phyloP scores from a whole-genome alignment of 2,329 filamentous ascomycete genomes.

The Ophiostoma angusticollis region DNA sequence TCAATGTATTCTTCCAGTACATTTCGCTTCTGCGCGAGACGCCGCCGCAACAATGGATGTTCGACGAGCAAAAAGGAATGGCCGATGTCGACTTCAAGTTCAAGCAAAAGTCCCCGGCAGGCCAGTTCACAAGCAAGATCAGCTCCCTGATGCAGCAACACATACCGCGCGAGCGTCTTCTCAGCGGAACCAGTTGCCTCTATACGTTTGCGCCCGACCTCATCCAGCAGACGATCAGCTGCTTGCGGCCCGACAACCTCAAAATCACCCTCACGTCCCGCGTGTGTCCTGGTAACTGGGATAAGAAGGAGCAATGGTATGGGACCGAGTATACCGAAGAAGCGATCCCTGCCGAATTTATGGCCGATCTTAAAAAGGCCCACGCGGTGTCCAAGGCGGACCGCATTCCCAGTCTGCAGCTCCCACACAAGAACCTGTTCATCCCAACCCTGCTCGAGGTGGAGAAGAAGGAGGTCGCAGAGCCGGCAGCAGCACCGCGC shows the following conservation, averaged over 20 bases:
- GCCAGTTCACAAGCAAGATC: conserved; percentile 73
- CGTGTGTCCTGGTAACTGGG: conserved; percentile 71
- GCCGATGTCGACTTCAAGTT: conserved; percentile 92
- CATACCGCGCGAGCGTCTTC: conserved; percentile 70
- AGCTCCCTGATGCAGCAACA: conserved; percentile 87
- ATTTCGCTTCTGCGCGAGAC: conserved; percentile 71
- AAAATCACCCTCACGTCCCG: conserved; percentile 72
- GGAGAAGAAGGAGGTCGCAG: conserved; percentile 79
- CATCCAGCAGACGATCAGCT: conserved; percentile 61
- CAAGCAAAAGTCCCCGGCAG: conserved; percentile 82
- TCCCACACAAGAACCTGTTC: conserved; percentile 91
- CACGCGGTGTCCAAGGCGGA: conserved; percentile 41
- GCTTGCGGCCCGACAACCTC: conserved; percentile 78
- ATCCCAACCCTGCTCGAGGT: conserved; percentile 88
- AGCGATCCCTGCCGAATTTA: conserved; percentile 62
- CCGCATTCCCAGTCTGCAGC: conserved; percentile 59
- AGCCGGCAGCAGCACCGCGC: conserved; percentile 60
- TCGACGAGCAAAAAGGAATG: conserved; percentile 80
- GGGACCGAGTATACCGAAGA: conserved; percentile 85
- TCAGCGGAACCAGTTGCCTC: conserved; percentile 67
- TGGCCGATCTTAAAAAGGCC: conserved; percentile 56
- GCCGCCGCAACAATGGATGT: conserved; percentile 82
- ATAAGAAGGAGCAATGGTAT: conserved; percentile 92
- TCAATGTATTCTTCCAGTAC: conserved; percentile 82
- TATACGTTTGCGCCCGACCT: conserved; percentile 67